Evolutionary conservation across 352 stramenopile genomes (phyloP).

Genomic region (Thalassiosira mediterranea): DNA sequence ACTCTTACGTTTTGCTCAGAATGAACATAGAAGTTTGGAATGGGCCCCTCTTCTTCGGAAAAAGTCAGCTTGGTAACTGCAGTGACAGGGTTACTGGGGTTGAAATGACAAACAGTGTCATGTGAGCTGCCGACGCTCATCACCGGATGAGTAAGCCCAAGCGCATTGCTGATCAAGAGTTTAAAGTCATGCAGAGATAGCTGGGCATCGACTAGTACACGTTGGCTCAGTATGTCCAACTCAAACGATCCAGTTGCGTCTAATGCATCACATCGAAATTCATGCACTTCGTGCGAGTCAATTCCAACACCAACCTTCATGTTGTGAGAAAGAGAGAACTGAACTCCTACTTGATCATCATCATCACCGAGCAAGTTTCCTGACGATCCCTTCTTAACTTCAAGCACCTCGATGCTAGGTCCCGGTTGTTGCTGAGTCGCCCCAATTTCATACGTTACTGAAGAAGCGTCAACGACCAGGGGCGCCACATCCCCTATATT

Average conservation of each 20-base stretch:
- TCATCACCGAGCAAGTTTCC: constrained; percentile 72
- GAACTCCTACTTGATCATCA: constrained; percentile 55
- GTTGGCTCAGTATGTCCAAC: constrained; percentile 58
- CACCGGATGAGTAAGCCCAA: constrained; percentile 34
- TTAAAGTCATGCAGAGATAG: constrained; percentile 52
- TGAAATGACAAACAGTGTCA: constrained; percentile 51
- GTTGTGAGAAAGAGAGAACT: constrained; percentile 64
- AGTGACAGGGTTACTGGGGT: constrained; percentile 38
- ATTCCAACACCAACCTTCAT: constrained; percentile 57
- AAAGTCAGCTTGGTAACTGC: constrained; percentile 48
- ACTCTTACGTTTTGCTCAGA: constrained; percentile 45
- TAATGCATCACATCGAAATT: constrained; percentile 60
- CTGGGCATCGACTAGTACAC: constrained; percentile 49
- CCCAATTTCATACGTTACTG: constrained; percentile 41
- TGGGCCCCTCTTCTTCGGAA: constrained; percentile 28
- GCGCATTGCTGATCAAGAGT: constrained; percentile 24
- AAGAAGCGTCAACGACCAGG: constrained; percentile 63
- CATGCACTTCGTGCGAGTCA: constrained; percentile 75
- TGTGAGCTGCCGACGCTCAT: constrained; percentile 35
- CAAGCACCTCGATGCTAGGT: constrained; percentile 66
- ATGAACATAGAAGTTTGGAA: constrained; percentile 42
- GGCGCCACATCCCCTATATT: constrained; percentile 87
- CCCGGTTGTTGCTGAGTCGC: constrained; percentile 44
- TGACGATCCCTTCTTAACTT: constrained; percentile 69
- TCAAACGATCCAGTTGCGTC: constrained; percentile 66